A percentile compares a stretch with the other conserved stretches of the same genome.
phyloP scores from a whole-genome alignment of 2,329 filamentous ascomycete species.

The Cladobotryum protrusum region DNA sequence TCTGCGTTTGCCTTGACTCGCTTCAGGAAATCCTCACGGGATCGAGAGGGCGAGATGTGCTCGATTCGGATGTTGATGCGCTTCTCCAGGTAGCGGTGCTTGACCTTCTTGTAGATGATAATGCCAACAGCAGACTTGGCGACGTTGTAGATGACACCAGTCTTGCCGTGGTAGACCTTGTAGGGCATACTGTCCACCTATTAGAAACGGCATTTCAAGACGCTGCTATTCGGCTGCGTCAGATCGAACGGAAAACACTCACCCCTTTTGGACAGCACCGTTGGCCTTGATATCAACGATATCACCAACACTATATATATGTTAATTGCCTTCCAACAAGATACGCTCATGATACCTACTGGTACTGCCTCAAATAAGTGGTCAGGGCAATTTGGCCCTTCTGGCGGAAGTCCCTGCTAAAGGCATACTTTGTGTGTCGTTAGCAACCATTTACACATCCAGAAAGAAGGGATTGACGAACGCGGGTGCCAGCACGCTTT shows the following conservation, averaged over 20 bases:
- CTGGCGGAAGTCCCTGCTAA: slow-evolving; percentile 90
- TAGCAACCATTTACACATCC: slow-evolving; percentile 15
- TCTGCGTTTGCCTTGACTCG: slow-evolving; percentile 95
- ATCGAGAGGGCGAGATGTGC: slow-evolving; percentile 92
- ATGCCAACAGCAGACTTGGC: slow-evolving; percentile 96
- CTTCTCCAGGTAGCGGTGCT: slow-evolving; percentile 99
- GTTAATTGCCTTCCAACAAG: slow-evolving; percentile 34
- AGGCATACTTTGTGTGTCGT: slow-evolving; percentile 62
- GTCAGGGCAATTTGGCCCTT: slow-evolving; percentile 89
- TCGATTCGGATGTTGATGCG: slow-evolving; percentile 98
- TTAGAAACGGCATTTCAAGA: slow-evolving; percentile 1
- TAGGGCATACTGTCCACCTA: slow-evolving; percentile 72
- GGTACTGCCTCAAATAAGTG: slow-evolving; percentile 93
- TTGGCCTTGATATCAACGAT: slow-evolving; percentile 99
- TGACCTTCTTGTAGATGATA: slow-evolving; percentile 99
- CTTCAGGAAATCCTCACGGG: slow-evolving; percentile 91
- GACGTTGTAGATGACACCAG: slow-evolving; percentile 97
- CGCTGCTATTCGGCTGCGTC: neutral
- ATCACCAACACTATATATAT: slow-evolving; percentile 71
- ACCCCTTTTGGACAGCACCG: slow-evolving; percentile 98
- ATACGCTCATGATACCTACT: slow-evolving; percentile 40
- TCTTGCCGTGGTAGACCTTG: slow-evolving; percentile 99
- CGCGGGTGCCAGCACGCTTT: slow-evolving; percentile 80
- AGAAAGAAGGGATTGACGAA: slow-evolving; percentile 41
- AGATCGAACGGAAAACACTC: slow-evolving; percentile 34